Conservation (phyloP, 1,139 yeast species). For the Candida frijolesensis region DNA sequence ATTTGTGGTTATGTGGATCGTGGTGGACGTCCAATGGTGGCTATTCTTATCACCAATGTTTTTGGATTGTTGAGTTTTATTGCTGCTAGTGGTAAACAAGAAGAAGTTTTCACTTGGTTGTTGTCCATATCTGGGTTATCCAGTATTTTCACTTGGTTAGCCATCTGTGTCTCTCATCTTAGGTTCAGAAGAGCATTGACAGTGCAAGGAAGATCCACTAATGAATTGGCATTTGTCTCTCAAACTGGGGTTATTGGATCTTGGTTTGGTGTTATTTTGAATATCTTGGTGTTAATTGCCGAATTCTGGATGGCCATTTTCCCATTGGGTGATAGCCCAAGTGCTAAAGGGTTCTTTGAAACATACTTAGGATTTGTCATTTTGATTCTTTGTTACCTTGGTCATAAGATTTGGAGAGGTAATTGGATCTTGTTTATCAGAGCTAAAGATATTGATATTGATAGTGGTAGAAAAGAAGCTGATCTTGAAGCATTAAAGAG, state of each 20-base stretch:
- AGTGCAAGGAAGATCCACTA: conserved; percentile 42
- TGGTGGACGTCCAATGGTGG: conserved; percentile 35
- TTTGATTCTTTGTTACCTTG: conserved; percentile 36
- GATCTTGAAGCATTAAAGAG: conserved; percentile 44
- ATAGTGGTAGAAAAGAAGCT: conserved; percentile 44
- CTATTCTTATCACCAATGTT: conserved; percentile 29
- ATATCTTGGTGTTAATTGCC: conserved; percentile 53
- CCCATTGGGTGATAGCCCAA: conserved; percentile 40
- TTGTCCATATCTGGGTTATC: conserved; percentile 41
- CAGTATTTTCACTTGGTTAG: conserved; percentile 44
- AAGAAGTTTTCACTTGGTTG: conserved; percentile 38
- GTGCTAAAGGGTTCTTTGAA: conserved; percentile 37
- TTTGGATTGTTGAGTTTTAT: conserved; percentile 39
- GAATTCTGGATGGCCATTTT: conserved; percentile 50
- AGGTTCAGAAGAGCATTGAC: conserved; percentile 38
- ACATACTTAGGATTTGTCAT: conserved; percentile 42
- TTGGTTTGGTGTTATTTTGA: conserved; percentile 47
- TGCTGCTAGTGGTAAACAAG: conserved; percentile 37
- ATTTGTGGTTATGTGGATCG: conserved; percentile 35
- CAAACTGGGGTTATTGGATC: conserved; percentile 62
- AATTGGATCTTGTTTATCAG: conserved; percentile 39
- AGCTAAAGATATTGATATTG: conserved; percentile 42
- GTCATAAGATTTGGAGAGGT: conserved; percentile 44
- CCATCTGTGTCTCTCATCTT: conserved; percentile 39
- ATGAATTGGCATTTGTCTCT: conserved; percentile 55